Percentiles rank a stretch among this genome's conserved stretches.
phyloP scores from a whole-genome alignment of 2,329 filamentous ascomycete genomes.

The Neurospora sp. region DNA sequence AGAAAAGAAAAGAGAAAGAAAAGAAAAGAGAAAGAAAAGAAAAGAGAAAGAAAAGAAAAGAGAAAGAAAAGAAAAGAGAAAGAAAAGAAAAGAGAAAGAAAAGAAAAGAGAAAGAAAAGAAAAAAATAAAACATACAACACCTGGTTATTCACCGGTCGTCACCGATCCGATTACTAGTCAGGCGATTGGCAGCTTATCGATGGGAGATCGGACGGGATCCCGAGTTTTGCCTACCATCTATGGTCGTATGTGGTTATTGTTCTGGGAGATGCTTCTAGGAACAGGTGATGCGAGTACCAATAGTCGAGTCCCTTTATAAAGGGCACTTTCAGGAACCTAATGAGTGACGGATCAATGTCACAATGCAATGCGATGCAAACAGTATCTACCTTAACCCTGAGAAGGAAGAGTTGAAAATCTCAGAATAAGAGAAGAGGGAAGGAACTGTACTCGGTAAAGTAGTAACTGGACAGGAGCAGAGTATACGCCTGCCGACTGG shows the following conservation, averaged over 20 bases:
- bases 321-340: too few species aligned
- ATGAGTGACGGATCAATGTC: too few species aligned
- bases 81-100: too few species aligned
- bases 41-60: background rate
- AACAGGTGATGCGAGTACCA: background rate
- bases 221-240: background rate
- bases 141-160: background rate
- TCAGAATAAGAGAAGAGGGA: too few species aligned
- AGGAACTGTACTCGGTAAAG: too few species aligned
- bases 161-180: background rate
- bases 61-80: background rate
- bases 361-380: too few species aligned
- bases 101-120: too few species aligned
- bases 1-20: too few species aligned
- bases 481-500: too few species aligned
- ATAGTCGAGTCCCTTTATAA: background rate
- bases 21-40: background rate
- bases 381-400: too few species aligned
- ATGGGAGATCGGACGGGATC: background rate
- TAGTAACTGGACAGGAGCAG: too few species aligned
- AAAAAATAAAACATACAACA: conserved; percentile 1
- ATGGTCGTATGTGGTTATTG: background rate
- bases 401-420: too few species aligned
- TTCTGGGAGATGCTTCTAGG: background rate
- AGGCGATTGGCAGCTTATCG: background rate